Evolutionary conservation across 495 filamentous ascomycete species (phyloP), one percentile per base, ranked within the genome.

Genomic region (Friedmanniomyces simplex): DNA sequence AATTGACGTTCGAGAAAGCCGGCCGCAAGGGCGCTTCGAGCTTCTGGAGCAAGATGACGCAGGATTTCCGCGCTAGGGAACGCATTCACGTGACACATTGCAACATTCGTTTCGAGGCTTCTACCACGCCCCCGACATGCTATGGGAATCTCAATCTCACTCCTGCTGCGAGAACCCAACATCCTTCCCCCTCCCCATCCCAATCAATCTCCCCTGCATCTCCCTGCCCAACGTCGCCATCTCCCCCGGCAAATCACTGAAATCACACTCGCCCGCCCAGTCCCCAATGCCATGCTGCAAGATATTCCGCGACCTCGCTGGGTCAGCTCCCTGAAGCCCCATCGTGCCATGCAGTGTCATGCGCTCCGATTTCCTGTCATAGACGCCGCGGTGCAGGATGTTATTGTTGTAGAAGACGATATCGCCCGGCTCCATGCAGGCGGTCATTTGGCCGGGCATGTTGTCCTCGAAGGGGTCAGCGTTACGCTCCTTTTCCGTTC

Each of bases 331-430:
- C 43, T 76, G 78, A 68, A 82, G 71, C 11, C 88, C 87, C 41
- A 94, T 74, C 64, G 83, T 84, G n/a, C 87, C 88, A 75, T 94
- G 88, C 71, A 91, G 64, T 64, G 88, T 94, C 73, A 87, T 72
- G 58, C 88, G 69, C 68, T 85, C 82, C 13, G 48, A 54, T 52
- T 73, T 76, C 3, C 57, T 66, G 62, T 70, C 65, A 64, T 94
- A 94, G n/a, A 84, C 79, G 0, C 86, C 88, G 1, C 88, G 76
- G 55, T 94, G 88, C 66, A 91, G 58, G 52, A 94, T 91, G 71
- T 94, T 91, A 59, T 88, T 91, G 70, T 94, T 80, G 66, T 94
- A 91, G 65, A 94, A 94, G 36, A 86, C 84, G 8, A 84, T 76
- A 68, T 91, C 88, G 0, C 88, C 88, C 0, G 86, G 73, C 62